Evolutionary conservation across 1,284 basidiomycete genomes (phyloP), one percentile per base, ranked within the genome.

Genomic region (Fistulina hepatica): DNA sequence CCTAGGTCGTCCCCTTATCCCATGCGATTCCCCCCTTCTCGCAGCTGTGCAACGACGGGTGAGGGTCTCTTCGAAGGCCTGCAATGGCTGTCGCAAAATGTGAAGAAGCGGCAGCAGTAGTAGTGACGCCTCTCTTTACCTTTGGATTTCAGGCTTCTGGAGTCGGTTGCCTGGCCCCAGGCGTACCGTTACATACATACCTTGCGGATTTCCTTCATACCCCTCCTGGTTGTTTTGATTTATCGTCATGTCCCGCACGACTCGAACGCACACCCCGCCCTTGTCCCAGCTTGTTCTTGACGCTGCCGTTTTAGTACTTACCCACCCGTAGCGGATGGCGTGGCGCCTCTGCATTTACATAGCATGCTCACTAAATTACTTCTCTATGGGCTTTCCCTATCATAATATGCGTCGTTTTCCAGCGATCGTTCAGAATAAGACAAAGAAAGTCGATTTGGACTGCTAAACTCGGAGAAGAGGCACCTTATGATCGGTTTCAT

Each of bases 31-130:
- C 17, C 16, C 15, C 16, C 17, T 15, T 21, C 31, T 20, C 42
- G 4, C 45, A 93, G 89, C 63, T 93, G 90, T 55, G 90, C 90
- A n/a, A 92, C 89, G 13, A 92, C 89, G 13, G 92, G 92, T 25
- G 92, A 95, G 59, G 92, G 92, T 43, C 69, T 97, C 17, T 93
- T 94, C 50, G 92, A 97, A 60, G 92, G 91, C 22, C 73, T 97
- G 34, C 88, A 93, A 61, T 97, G 92, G 92, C 67, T 97, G 51
- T 92, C 88, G 39, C 88, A 92, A 63, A 94, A 94, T 59, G 89
- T 94, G 56, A 92, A 93, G 73, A 86, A 86, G 60, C 79, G 81
- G 47, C 78, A 82, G 59, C 72, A 13, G 13, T 31, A 31, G n/a
- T n/a, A 71, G 59, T 83, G 65, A 60, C 43, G 42, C 36, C 48